Conservation (phyloP, 257 asterid genomes). For the Lithospermum erythrorhizon region DNA sequence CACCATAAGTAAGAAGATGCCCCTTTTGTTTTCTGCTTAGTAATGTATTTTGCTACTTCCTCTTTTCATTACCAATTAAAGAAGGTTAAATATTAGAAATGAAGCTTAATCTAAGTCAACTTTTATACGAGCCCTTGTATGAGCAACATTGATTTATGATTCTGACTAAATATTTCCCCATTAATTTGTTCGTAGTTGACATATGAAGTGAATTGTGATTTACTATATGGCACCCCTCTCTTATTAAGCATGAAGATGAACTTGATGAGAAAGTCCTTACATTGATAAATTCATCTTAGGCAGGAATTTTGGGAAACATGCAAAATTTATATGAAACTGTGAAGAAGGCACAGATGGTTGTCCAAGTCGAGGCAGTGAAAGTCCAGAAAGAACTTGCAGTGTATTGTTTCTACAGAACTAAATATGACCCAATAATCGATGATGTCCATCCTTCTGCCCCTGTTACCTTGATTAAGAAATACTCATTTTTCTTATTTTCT, state of each 20-base stretch:
- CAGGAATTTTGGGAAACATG: slow-evolving; percentile 94
- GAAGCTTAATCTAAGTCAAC: neutral
- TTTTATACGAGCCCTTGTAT: neutral
- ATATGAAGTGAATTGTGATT: neutral
- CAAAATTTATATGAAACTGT: slow-evolving; percentile 88
- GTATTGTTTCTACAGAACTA: slow-evolving; percentile 27
- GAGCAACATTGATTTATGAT: neutral
- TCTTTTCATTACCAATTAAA: no score
- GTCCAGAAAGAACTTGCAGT: slow-evolving; percentile 92
- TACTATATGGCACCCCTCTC: neutral
- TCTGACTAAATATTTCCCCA: neutral
- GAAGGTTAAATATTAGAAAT: no score
- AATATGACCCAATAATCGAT: slow-evolving; percentile 1
- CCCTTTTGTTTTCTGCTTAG: neutral
- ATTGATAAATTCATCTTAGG: slow-evolving; percentile 34
- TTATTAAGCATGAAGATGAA: neutral
- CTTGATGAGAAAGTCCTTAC: slow-evolving; percentile 10
- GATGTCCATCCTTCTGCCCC: slow-evolving; percentile 2
- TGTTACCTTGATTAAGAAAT: neutral
- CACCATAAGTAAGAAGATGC: neutral
- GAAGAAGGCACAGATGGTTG: slow-evolving; percentile 96
- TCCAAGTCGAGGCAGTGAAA: slow-evolving; percentile 95
- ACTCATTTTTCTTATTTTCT: neutral
- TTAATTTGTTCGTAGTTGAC: neutral
- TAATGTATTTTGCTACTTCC: neutral